Evolutionary conservation across 768 basidiomycete genomes (phyloP), one percentile per base, ranked within the genome.

Genomic region (Asterophora lycoperdoides): DNA sequence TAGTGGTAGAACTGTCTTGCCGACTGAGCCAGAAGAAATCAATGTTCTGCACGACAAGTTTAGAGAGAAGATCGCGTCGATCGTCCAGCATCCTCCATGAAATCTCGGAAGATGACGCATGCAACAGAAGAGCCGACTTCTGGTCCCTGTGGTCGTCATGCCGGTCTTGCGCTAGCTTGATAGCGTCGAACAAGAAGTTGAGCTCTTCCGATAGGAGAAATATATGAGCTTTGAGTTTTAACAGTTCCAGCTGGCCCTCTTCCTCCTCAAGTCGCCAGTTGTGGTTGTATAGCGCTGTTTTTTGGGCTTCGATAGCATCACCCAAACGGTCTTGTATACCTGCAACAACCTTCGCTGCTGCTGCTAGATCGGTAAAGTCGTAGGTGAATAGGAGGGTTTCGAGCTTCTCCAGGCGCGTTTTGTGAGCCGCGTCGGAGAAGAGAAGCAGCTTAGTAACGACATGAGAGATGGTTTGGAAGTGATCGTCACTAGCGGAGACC

Each of bases 41-140:
- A 55, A 86, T 86, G 45, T 81, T 76, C 43, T 82, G 79, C 38
- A 94, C 78, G n/a, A 86, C 86, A 37, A 96, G 75, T 68, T 96
- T 95, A 33, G 90, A 84, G 1, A 95, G 74, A 37, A 94, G 72
- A 36, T 84, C 81, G 41, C 77, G 71, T 34, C 79, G 69, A 38
- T 84, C 78, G 59, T 86, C 86, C 13, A 95, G 68, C 90, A 97
- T 93, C 51, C 77, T 78, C 93, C 93, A 98, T 0, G 89, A 91
- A 39, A 98, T 84, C 63, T 93, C 88, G 5, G 83, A 79, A 0
- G 91, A 91, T 5, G 82, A 83, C 1, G 91, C 86, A 51, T 89
- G 84, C 26, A 95, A 68, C 44, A 89, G 76, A 39, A 93, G 73
- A 1, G 91, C 89, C 1, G 88, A 87, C 59, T 89, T 89, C 54